Percentiles rank a stretch among this genome's conserved stretches.
These are phyloP conservation scores for Pleodorina starrii DNA, from an alignment of 139 green algal genomes.

Conservation along the genomic window DNA sequence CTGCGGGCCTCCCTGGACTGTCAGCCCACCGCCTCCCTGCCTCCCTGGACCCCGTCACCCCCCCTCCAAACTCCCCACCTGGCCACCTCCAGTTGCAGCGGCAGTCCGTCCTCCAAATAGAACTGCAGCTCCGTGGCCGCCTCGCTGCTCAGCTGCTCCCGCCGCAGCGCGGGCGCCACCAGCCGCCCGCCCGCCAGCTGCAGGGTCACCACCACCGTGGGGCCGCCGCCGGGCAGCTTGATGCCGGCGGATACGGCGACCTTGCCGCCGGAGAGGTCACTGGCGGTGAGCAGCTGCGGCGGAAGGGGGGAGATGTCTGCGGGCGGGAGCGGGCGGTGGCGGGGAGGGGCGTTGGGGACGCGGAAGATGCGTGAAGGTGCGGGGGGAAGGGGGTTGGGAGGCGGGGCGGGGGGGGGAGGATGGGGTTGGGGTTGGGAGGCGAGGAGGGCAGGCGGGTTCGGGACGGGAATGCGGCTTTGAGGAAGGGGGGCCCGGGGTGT, in stretches of 20 bases:
- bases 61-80: background rate
- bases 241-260: conserved; percentile 12
- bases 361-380: too few species aligned
- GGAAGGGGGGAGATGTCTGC: conserved; percentile 33
- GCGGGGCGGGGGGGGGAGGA: background rate
- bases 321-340: too few species aligned
- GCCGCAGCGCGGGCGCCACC: conserved; percentile 1
- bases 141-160: conserved; percentile 30
- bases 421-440: background rate
- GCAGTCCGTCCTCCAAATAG: conserved; percentile 46
- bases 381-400: background rate
- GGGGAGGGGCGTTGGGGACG: too few species aligned
- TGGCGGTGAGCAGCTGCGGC: conserved; percentile 21
- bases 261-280: conserved; percentile 35
- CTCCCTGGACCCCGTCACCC: too few species aligned
- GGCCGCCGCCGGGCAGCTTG: conserved; percentile 33
- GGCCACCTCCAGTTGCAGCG: conserved; percentile 49
- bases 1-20: too few species aligned
- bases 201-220: conserved; percentile 1
- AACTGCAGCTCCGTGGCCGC: conserved; percentile 20
- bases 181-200: background rate
- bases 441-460: too few species aligned
- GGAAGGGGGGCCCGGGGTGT: too few species aligned
- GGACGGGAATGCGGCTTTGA: too few species aligned
- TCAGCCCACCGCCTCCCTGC: too few species aligned